Evolutionary conservation across 2,329 filamentous ascomycete genomes (phyloP).

Genomic region (Penicillium sp.): DNA sequence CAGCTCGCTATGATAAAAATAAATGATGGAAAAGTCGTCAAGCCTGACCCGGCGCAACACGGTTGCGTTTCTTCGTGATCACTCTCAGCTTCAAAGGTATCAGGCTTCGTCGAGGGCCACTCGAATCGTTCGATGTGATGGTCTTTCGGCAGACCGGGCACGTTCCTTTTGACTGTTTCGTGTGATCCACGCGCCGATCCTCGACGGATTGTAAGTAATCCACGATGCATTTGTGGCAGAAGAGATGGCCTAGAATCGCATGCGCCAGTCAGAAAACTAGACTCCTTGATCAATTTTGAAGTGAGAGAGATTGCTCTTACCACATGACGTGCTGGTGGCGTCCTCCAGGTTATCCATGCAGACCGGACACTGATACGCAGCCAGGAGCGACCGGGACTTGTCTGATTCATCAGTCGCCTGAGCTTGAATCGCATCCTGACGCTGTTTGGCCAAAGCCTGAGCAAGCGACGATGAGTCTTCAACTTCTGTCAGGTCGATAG

Average conservation of each 20-base stretch:
- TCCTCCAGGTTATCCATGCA: constrained; percentile 58
- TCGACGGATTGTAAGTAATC: constrained; percentile 55
- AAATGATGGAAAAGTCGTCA: not conserved
- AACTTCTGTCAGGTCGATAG: constrained; percentile 47
- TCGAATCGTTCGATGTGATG: constrained; percentile 32
- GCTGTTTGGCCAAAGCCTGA: constrained; percentile 47
- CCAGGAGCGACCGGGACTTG: constrained; percentile 36
- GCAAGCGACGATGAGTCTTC: constrained; percentile 38
- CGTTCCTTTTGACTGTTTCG: constrained; percentile 32
- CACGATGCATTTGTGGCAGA: constrained; percentile 58
- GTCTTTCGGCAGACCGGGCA: constrained; percentile 44
- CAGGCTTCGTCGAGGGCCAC: constrained; percentile 32
- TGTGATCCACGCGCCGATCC: constrained; percentile 37
- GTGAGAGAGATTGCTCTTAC: constrained; percentile 36
- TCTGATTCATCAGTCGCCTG: constrained; percentile 27
- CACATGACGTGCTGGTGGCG: constrained; percentile 55
- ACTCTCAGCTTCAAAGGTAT: constrained; percentile 37
- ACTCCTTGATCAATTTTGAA: not conserved
- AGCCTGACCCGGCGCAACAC: not conserved
- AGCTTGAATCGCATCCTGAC: constrained; percentile 46
- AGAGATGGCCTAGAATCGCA: constrained; percentile 50
- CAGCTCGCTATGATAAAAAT: constrained; percentile 6
- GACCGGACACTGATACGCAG: constrained; percentile 53
- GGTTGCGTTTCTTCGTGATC: constrained; percentile 22
- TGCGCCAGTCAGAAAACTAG: not conserved